These are phyloP conservation scores for Prorocentrum cordatum DNA, from an alignment of 169 alveolate species.

Conservation along the genomic window DNA sequence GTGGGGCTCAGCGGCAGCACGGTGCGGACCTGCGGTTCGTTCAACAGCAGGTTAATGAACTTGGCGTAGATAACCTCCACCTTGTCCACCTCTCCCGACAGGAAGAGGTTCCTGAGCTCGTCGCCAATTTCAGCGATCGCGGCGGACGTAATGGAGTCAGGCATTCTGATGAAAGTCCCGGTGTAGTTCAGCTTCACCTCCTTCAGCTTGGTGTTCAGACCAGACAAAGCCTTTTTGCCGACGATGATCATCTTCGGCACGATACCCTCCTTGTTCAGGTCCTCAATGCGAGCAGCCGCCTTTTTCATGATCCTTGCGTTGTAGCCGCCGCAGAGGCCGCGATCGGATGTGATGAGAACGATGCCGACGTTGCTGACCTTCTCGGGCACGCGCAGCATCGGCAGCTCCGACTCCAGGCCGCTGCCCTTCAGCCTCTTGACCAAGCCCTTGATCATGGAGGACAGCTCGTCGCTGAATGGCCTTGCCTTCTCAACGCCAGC, in stretches of 20 bases:
- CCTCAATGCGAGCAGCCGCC: conserved; percentile 7
- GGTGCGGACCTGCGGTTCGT: conserved; percentile 23
- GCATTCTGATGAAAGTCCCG: conserved; percentile 1
- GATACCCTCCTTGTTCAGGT: conserved; percentile 26
- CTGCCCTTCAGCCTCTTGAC: conserved; percentile 60
- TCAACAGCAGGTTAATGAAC: conserved; percentile 16
- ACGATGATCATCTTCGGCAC: conserved; percentile 10
- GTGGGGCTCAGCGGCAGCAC: conserved; percentile 24
- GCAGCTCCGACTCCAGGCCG: conserved; percentile 52
- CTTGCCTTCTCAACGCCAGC: conserved; percentile 20
- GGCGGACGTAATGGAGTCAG: conserved; percentile 11
- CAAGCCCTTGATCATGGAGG: conserved; percentile 43
- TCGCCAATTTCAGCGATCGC: not conserved
- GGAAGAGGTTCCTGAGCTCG: conserved; percentile 16
- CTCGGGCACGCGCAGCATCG: conserved; percentile 59
- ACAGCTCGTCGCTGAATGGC: conserved; percentile 63
- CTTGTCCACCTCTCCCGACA: conserved; percentile 33
- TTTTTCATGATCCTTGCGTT: not conserved
- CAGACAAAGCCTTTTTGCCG: conserved; percentile 9
- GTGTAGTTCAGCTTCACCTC: conserved; percentile 10
- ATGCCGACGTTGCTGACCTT: conserved; percentile 36
- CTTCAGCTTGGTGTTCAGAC: not conserved
- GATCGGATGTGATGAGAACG: conserved; percentile 25
- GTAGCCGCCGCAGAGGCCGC: conserved; percentile 49
- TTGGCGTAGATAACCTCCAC: conserved; percentile 7